Evolutionary conservation across 2,329 filamentous ascomycete genomes (phyloP).

Genomic region (Escovopsis sp.): DNA sequence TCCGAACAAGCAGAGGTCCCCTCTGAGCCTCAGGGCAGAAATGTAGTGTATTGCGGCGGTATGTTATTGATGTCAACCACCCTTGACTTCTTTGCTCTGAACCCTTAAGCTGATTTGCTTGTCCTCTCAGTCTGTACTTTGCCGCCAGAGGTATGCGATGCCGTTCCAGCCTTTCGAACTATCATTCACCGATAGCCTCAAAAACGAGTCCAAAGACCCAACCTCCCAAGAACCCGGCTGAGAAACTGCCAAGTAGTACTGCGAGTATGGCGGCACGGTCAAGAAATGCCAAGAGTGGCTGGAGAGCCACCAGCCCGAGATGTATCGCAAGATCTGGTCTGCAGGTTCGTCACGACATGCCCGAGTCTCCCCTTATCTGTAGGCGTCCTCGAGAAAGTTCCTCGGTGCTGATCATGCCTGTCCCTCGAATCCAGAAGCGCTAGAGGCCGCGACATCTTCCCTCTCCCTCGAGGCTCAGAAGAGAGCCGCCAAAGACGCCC

Average conservation of each 20-base stretch:
- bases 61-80: constrained; percentile 16
- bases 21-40: constrained; percentile 34
- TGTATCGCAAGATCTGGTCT: constrained; percentile 76
- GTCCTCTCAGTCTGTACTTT: constrained; percentile 41
- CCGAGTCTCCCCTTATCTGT: background rate
- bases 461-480: constrained; percentile 87
- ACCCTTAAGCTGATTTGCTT: background rate
- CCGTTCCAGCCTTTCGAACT: too few species aligned
- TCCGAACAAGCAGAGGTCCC: constrained; percentile 30
- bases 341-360: constrained; percentile 41
- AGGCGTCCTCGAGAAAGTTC: background rate
- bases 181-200: too few species aligned
- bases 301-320: constrained; percentile 51
- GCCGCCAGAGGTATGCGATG: constrained; percentile 43
- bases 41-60: constrained; percentile 45
- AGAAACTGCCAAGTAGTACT: constrained; percentile 53
- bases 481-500: constrained; percentile 86
- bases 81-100: background rate
- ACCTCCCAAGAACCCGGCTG: constrained; percentile 5
- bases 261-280: constrained; percentile 90
- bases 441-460: constrained; percentile 70
- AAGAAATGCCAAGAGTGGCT: constrained; percentile 99
- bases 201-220: background rate
- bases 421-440: constrained; percentile 41
- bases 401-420: background rate